A percentile compares a stretch with the other conserved stretches of the same genome.
Conservation (phyloP, 768 basidiomycete species). For the Tulasnella sp. region DNA sequence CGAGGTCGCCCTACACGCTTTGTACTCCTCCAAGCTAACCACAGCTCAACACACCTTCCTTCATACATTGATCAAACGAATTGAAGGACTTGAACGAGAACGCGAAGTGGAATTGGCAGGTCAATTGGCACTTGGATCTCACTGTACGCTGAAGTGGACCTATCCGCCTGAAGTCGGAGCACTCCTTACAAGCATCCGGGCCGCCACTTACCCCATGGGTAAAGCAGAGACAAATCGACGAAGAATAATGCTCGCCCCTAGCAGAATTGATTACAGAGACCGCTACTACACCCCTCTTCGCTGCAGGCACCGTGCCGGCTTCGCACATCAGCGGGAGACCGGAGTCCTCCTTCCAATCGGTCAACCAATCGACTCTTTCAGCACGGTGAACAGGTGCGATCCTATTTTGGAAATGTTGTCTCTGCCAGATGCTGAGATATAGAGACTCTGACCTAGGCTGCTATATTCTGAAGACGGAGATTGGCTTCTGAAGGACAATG, state of each 20-base stretch:
- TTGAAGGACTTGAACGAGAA: no score
- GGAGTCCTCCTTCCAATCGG: slow-evolving; percentile 56
- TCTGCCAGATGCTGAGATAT: no score
- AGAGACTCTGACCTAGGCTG: slow-evolving; percentile 39
- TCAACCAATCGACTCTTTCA: slow-evolving; percentile 49
- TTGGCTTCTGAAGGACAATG: slow-evolving; percentile 50
- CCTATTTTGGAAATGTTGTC: no score
- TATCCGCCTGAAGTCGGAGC: neutral
- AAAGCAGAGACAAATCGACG: neutral
- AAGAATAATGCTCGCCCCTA: slow-evolving; percentile 44
- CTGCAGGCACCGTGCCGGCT: slow-evolving; percentile 53
- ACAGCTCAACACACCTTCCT: slow-evolving; percentile 42
- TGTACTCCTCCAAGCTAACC: slow-evolving; percentile 54
- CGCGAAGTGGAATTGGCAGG: neutral
- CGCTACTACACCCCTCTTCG: slow-evolving; percentile 48
- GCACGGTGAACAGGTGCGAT: slow-evolving; percentile 27
- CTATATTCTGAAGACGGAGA: slow-evolving; percentile 52
- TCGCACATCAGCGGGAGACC: slow-evolving; percentile 47
- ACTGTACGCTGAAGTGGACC: neutral
- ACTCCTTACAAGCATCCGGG: neutral
- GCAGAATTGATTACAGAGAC: slow-evolving; percentile 50
- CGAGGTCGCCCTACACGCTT: slow-evolving; percentile 54
- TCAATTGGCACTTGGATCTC: neutral
- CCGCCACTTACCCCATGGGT: neutral
- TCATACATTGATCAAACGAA: slow-evolving; percentile 36